Base-by-base conservation (phyloP, 75 land plant species). In the Picea glauca region DNA sequence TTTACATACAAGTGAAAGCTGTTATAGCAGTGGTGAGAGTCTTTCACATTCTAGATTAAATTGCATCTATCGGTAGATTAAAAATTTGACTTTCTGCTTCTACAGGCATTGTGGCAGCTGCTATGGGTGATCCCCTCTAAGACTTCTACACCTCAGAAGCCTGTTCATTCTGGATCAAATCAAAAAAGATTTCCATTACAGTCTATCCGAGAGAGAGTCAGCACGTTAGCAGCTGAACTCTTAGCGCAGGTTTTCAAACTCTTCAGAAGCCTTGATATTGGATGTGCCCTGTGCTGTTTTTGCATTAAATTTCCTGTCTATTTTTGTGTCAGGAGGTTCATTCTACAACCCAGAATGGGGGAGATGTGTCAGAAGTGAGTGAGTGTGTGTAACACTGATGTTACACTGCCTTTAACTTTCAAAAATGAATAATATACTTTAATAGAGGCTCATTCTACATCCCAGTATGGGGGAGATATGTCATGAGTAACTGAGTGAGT, bases 61-160 rank as follows among this genome's bases (percentile, higher is more conserved):
- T 12, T 50, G 43, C 35, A 66, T 66, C 43, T 6, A 26, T 15
- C 20, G 14, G 35, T 72, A 35, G 15, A 50, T n/a, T 68, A 4
- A 82, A 61, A 46, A 6, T 13, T 26, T 23, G 7, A 3, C 58
- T 58, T 26, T 15, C 60, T 75, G 74, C 75, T 64, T 79, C 14
- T 82, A 78, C 86, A 96, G 99, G 95, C 95, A 30, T 78, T 96
- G 57, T 96, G 99, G 99, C 93, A 94, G 65, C 88, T 96, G 9
- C 76, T 96, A 26, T 96, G 99, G 99, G 81, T 87, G 66, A 79
- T 87, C 81, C 89, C 93, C 70, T 40, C 77, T 38, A 78, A 80
- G 54, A 32, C 80, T 20, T n/a, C 88, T 32, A 60, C 84, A 75
- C 78, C 63, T 7, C 84, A 73, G 58, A 92, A 88, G 75, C n/a